Percentiles rank a stretch among this genome's conserved stretches.
These are phyloP conservation scores for Viola pubescens DNA, from an alignment of 441 rosid species.

Conservation along the genomic window DNA sequence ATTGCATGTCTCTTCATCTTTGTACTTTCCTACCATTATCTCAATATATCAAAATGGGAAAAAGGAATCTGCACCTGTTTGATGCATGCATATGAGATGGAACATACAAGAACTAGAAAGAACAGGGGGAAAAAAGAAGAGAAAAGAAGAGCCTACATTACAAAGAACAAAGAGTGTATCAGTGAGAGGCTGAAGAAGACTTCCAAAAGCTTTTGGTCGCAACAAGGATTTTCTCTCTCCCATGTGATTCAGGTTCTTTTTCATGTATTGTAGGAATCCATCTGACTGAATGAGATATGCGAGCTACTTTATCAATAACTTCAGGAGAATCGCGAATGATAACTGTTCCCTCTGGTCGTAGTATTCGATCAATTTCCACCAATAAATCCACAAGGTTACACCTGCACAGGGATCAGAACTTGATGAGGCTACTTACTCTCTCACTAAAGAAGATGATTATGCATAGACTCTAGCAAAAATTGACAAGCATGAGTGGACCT, in stretches of 20 bases:
- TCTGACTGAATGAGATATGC: constrained; percentile 60
- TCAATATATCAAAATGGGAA: constrained; percentile 21
- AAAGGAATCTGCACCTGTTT: constrained; percentile 32
- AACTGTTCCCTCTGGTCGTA: constrained; percentile 87
- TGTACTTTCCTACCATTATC: constrained; percentile 22
- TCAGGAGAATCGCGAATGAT: constrained; percentile 82
- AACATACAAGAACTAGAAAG: background rate
- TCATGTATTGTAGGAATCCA: constrained; percentile 59
- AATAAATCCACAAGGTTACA: constrained; percentile 79
- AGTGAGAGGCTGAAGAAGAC: constrained; percentile 43
- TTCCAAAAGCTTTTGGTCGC: constrained; percentile 72
- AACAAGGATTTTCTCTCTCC: constrained; percentile 67
- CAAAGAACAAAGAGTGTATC: constrained; percentile 23
- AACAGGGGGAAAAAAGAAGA: constrained; percentile 12
- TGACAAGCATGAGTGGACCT: too few species aligned
- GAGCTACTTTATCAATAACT: constrained; percentile 58
- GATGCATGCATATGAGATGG: constrained; percentile 31
- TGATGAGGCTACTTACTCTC: constrained; percentile 7
- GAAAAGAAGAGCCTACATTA: constrained; percentile 31
- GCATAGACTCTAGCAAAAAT: too few species aligned
- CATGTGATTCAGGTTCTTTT: constrained; percentile 81
- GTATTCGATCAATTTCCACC: constrained; percentile 88
- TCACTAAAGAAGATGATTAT: background rate
- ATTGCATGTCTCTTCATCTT: constrained; percentile 16
- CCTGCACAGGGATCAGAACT: constrained; percentile 37